Percentiles rank a stretch among this genome's conserved stretches.
These are phyloP conservation scores for Cladorrhinum samala DNA, from an alignment of 495 filamentous ascomycete genomes.

Conservation along the genomic window DNA sequence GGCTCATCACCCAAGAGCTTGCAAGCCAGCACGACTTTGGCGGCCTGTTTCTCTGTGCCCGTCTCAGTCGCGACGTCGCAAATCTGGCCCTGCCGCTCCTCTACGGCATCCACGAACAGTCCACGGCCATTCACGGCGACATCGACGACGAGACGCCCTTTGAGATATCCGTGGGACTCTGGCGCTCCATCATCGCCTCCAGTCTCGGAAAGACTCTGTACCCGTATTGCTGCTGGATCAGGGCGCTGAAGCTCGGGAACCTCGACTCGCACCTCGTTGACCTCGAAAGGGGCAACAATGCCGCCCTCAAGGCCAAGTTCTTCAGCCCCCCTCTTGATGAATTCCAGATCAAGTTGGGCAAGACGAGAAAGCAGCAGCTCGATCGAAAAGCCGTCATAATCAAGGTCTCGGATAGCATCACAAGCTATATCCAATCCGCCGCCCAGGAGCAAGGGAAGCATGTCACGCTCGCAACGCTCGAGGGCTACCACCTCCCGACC, in stretches of 20 bases:
- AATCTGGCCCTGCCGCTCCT: slow-evolving; percentile 53
- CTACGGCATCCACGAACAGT: slow-evolving; percentile 40
- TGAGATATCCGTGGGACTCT: slow-evolving; percentile 54
- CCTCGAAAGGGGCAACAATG: slow-evolving; percentile 25
- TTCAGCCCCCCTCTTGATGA: slow-evolving; percentile 43
- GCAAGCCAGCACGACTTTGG: slow-evolving; percentile 45
- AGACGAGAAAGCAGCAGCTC: neutral
- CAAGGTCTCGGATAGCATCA: slow-evolving; percentile 28
- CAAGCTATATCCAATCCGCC: slow-evolving; percentile 30
- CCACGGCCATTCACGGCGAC: slow-evolving; percentile 23
- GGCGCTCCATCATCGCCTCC: slow-evolving; percentile 65
- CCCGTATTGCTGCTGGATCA: slow-evolving; percentile 66
- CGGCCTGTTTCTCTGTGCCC: slow-evolving; percentile 51
- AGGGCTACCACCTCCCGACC: slow-evolving; percentile 24
- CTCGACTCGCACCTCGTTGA: slow-evolving; percentile 54
- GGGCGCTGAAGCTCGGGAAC: slow-evolving; percentile 54
- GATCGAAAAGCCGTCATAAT: slow-evolving; percentile 17
- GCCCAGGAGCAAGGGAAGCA: slow-evolving; percentile 17
- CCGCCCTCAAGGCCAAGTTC: slow-evolving; percentile 30
- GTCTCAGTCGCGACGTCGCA: slow-evolving; percentile 46
- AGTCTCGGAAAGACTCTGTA: slow-evolving; percentile 56
- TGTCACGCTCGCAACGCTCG: slow-evolving; percentile 41
- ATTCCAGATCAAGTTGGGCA: slow-evolving; percentile 18
- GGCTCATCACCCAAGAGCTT: slow-evolving; percentile 53
- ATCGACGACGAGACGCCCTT: slow-evolving; percentile 7